Evolutionary conservation across 2,329 filamentous ascomycete genomes (phyloP).

Genomic region (Nothophaeocryptopus gaeumannii): DNA sequence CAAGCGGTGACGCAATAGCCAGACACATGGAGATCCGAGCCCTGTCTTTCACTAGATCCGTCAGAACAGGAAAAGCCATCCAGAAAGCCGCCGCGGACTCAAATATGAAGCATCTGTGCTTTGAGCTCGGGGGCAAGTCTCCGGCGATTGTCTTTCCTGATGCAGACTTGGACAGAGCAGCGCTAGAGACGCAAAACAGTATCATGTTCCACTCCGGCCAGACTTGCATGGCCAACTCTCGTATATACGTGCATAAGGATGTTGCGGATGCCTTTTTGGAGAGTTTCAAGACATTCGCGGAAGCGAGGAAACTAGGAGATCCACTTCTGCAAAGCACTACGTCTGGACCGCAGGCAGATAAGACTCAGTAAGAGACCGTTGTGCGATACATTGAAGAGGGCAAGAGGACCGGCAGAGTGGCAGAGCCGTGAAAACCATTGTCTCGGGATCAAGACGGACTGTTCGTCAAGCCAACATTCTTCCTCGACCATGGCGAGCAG

Average conservation of each 20-base stretch:
- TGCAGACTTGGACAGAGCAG: constrained; percentile 27
- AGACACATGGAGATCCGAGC: constrained; percentile 34
- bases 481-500: constrained; percentile 63
- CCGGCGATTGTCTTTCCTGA: constrained; percentile 29
- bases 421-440: neutral
- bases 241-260: constrained; percentile 55
- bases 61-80: constrained; percentile 25
- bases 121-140: constrained; percentile 33
- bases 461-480: constrained; percentile 39
- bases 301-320: constrained; percentile 29
- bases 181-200: constrained; percentile 42
- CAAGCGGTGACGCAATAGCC: constrained; percentile 30
- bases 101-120: constrained; percentile 30
- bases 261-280: constrained; percentile 46
- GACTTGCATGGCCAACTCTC: constrained; percentile 58
- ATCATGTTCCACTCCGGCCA: constrained; percentile 58
- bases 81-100: constrained; percentile 25
- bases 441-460: constrained; percentile 4
- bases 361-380: constrained; percentile 50
- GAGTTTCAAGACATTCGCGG: constrained; percentile 37
- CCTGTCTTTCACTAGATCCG: constrained; percentile 30
- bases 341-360: constrained; percentile 51
- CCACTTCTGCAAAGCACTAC: constrained; percentile 22
- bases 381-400: constrained; percentile 43
- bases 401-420: constrained; percentile 1